Conservation (phyloP, 108 stramenopile genomes). For the Aureococcus anophagefferens region DNA sequence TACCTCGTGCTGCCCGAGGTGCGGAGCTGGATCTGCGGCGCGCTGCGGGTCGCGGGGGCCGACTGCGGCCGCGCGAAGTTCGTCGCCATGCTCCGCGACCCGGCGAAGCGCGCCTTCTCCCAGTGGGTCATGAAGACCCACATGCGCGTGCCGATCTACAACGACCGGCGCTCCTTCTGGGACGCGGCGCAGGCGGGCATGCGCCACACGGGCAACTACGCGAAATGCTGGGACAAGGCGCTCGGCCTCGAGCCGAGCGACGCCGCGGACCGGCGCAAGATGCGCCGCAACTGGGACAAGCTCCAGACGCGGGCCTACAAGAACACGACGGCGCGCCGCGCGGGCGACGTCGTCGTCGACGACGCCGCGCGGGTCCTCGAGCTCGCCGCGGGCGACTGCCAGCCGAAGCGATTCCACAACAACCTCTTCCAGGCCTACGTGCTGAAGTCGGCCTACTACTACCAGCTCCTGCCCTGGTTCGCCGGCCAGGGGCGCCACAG, state of each 20-base stretch:
- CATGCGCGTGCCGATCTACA: not conserved
- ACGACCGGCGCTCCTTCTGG: not conserved
- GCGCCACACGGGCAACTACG: not conserved
- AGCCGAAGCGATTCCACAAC: not conserved
- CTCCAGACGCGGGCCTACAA: too few relatives aligned
- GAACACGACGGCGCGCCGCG: too few relatives aligned
- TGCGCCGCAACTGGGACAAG: too few relatives aligned
- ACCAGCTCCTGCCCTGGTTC: not conserved
- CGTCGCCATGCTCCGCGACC: not conserved
- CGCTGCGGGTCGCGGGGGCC: not conserved
- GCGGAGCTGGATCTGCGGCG: not conserved
- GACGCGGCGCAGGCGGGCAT: not conserved
- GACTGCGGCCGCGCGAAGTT: not conserved
- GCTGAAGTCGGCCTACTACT: not conserved
- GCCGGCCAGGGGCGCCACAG: not conserved
- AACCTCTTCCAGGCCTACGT: conserved; percentile 3
- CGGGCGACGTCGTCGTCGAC: not conserved
- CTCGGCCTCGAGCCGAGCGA: not conserved
- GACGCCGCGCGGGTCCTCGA: not conserved
- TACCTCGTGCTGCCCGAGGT: not conserved
- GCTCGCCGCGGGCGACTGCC: not conserved
- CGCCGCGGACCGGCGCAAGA: not conserved
- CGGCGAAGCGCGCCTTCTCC: not conserved
- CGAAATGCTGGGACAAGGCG: not conserved
- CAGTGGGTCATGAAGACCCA: not conserved